These are phyloP conservation scores for Tricholoma terreum DNA, from an alignment of 768 basidiomycete species.

Conservation along the genomic window DNA sequence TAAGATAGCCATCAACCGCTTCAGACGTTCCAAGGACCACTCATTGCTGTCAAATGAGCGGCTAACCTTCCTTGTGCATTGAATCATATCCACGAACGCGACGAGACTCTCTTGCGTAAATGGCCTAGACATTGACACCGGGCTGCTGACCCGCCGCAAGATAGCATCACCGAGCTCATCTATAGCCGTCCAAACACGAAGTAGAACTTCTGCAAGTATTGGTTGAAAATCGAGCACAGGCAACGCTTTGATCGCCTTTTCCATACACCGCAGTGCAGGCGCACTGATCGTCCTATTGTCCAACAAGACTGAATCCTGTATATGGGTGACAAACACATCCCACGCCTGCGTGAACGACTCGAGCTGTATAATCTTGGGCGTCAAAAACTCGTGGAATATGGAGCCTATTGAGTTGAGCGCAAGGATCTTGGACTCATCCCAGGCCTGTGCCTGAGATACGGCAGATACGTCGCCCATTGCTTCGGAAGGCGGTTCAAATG, in stretches of 20 bases:
- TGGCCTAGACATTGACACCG: constrained; percentile 27
- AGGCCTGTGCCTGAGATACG: constrained; percentile 40
- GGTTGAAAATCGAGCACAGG: constrained; percentile 42
- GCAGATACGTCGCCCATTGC: not conserved
- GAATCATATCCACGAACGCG: constrained; percentile 72
- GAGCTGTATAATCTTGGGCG: constrained; percentile 68
- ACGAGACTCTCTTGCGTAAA: constrained; percentile 88
- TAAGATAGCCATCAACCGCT: constrained; percentile 70
- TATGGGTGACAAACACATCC: constrained; percentile 67
- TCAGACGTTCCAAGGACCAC: constrained; percentile 65
- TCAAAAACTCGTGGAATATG: constrained; percentile 79
- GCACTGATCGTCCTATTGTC: constrained; percentile 73
- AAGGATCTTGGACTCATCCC: constrained; percentile 88
- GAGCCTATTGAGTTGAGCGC: constrained; percentile 81
- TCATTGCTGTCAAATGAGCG: constrained; percentile 47
- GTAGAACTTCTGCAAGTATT: constrained; percentile 43
- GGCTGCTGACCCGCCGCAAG: constrained; percentile 26
- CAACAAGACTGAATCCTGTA: constrained; percentile 66
- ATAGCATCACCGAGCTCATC: constrained; percentile 61
- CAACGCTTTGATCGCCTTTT: constrained; percentile 70
- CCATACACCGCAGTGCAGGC: constrained; percentile 81
- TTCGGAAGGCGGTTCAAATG: constrained; percentile 6
- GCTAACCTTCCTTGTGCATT: constrained; percentile 52
- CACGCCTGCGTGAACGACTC: constrained; percentile 69
- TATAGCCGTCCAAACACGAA: constrained; percentile 69